phyloP scores from a whole-genome alignment of 352 stramenopile genomes.

The Pythium sp. region DNA sequence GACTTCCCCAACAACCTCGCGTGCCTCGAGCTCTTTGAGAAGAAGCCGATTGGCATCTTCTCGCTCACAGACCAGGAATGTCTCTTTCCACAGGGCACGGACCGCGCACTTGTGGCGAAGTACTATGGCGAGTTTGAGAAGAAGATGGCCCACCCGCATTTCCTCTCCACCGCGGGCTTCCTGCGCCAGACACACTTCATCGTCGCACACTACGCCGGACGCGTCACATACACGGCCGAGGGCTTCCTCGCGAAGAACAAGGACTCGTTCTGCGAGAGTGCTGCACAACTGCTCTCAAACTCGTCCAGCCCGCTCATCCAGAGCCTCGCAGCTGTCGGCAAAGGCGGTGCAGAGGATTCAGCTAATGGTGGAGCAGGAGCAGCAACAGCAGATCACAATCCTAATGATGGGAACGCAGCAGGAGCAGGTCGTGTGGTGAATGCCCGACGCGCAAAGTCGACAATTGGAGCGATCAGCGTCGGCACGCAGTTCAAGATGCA shows the following conservation, averaged over 20 bases:
- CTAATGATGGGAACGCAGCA: constrained; percentile 3
- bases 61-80: constrained; percentile 83
- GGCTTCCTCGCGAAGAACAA: constrained; percentile 92
- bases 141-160: constrained; percentile 53
- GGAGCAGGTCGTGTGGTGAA: background rate
- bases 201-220: constrained; percentile 84
- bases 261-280: constrained; percentile 81
- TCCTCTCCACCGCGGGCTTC: constrained; percentile 40
- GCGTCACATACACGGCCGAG: constrained; percentile 73
- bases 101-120: constrained; percentile 74
- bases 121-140: constrained; percentile 74
- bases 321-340: constrained; percentile 28
- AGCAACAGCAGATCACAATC: background rate
- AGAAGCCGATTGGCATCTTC: constrained; percentile 74
- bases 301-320: constrained; percentile 68
- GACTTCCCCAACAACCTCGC: constrained; percentile 78
- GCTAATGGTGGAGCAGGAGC: background rate
- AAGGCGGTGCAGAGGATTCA: background rate
- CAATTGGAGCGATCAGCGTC: constrained; percentile 67
- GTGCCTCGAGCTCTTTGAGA: constrained; percentile 82
- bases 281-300: constrained; percentile 44
- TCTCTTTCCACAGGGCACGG: constrained; percentile 71
- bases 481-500: constrained; percentile 94
- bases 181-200: constrained; percentile 74
- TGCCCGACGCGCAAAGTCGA: constrained; percentile 43